Conservation (phyloP, 441 rosid genomes). For the Eruca vesicaria region DNA sequence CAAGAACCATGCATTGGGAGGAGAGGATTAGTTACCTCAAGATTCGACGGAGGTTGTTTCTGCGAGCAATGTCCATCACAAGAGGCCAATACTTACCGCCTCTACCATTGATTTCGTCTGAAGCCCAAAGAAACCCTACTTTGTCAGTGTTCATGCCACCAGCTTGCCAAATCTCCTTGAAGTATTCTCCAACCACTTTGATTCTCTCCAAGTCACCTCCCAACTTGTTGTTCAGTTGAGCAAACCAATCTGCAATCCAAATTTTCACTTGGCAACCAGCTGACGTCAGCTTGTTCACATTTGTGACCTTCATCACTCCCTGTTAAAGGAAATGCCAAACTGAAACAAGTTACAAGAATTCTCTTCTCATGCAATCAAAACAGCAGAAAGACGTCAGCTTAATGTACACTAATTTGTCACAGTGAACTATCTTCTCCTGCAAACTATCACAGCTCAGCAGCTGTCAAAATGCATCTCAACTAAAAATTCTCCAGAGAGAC, state of each 20-base stretch:
- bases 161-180: constrained; percentile 78
- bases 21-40: constrained; percentile 31
- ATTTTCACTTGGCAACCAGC: constrained; percentile 82
- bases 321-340: constrained; percentile 22
- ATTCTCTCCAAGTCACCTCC: constrained; percentile 82
- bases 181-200: constrained; percentile 58
- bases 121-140: constrained; percentile 78
- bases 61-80: constrained; percentile 84
- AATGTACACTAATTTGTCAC: neutral
- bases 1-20: neutral
- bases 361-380: neutral
- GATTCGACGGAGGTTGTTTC: constrained; percentile 74
- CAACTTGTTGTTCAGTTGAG: constrained; percentile 84
- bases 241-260: constrained; percentile 98
- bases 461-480: neutral
- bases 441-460: neutral
- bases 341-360: neutral
- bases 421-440: neutral
- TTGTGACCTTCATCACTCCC: constrained; percentile 83
- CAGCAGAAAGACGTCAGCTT: neutral
- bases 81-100: constrained; percentile 84
- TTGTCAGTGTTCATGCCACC: constrained; percentile 71
- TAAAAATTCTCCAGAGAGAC: neutral
- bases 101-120: constrained; percentile 69
- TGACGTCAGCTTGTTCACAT: constrained; percentile 79